Percentiles rank a stretch among this genome's conserved stretches.
Conservation (phyloP, 2,329 filamentous ascomycete species). For the Exophiala lecanii-corni region DNA sequence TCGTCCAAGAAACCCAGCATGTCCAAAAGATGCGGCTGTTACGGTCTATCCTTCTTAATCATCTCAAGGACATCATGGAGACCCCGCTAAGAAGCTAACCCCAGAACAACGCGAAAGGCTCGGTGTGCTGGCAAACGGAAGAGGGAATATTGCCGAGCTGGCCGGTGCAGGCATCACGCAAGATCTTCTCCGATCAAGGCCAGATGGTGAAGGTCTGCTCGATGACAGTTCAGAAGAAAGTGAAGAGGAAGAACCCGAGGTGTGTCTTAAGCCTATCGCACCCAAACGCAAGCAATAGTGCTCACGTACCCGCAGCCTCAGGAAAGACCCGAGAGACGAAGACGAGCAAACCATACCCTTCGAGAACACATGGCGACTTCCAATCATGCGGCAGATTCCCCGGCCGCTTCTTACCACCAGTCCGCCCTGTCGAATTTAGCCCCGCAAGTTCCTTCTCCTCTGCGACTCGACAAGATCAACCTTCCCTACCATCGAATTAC, state of each 20-base stretch:
- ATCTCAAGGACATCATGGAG: slow-evolving; percentile 49
- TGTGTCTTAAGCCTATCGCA: slow-evolving; percentile 20
- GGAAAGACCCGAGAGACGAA: slow-evolving; percentile 43
- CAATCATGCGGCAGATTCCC: slow-evolving; percentile 6
- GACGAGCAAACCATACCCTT: slow-evolving; percentile 28
- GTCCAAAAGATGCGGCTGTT: slow-evolving; percentile 90
- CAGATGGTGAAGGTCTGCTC: slow-evolving; percentile 25
- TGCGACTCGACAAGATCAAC: slow-evolving; percentile 17
- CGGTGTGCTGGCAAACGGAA: slow-evolving; percentile 33
- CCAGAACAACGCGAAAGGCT: slow-evolving; percentile 65
- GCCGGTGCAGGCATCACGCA: slow-evolving; percentile 31
- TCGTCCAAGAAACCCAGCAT: slow-evolving; percentile 73
- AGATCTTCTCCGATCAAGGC: slow-evolving; percentile 13
- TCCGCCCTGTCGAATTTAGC: slow-evolving; percentile 22
- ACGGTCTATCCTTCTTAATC: slow-evolving; percentile 68
- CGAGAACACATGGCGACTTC: slow-evolving; percentile 26
- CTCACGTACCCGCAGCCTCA: slow-evolving; percentile 34
- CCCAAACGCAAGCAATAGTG: slow-evolving; percentile 13
- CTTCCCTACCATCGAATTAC: too few relatives aligned
- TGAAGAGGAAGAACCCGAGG: slow-evolving; percentile 28
- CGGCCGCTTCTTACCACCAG: slow-evolving; percentile 20
- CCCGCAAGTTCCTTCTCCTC: slow-evolving; percentile 22
- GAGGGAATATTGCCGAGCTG: slow-evolving; percentile 53
- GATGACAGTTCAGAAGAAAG: slow-evolving; percentile 27
- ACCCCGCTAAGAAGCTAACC: slow-evolving; percentile 64